Evolutionary conservation across 2,329 filamentous ascomycete genomes (phyloP).

Genomic region (Ceratocystis alfenasii): DNA sequence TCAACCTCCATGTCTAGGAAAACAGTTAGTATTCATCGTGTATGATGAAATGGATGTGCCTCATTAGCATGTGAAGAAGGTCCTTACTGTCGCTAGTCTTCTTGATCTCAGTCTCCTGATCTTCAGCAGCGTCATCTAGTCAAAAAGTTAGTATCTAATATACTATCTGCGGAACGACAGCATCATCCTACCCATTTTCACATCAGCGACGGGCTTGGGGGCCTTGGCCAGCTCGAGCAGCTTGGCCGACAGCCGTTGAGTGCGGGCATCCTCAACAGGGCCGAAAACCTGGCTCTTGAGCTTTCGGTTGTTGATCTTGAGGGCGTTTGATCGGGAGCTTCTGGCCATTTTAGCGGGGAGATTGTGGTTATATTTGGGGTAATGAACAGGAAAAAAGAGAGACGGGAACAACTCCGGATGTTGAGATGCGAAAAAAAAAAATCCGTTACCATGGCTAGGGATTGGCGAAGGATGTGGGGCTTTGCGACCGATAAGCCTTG

Average conservation of each 20-base stretch:
- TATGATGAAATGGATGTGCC: background rate
- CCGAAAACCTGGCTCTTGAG: constrained; percentile 75
- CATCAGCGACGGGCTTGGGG: constrained; percentile 51
- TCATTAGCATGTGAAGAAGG: background rate
- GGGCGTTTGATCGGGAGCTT: constrained; percentile 63
- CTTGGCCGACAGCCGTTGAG: constrained; percentile 74
- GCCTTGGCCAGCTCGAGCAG: constrained; percentile 68
- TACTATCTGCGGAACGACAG: background rate
- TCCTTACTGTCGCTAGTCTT: constrained; percentile 16
- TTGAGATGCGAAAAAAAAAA: constrained; percentile 26
- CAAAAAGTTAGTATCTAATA: background rate
- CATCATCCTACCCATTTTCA: constrained; percentile 34
- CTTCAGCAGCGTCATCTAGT: constrained; percentile 16
- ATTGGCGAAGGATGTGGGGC: constrained; percentile 21
- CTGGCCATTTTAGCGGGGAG: constrained; percentile 60
- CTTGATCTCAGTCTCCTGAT: constrained; percentile 12
- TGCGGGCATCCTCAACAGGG: constrained; percentile 65
- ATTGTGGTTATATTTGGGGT: constrained; percentile 21
- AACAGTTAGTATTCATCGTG: background rate
- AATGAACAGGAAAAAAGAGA: background rate
- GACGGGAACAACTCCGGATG: background rate
- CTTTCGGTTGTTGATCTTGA: constrained; percentile 71
- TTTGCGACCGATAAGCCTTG: constrained; percentile 16
- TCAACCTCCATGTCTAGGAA: constrained; percentile 47
- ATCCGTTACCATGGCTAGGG: constrained; percentile 18